A percentile compares a stretch with the other conserved stretches of the same genome.
These are phyloP conservation scores for Plenodomus biglobosus DNA, from an alignment of 2,329 filamentous ascomycete genomes.

Conservation along the genomic window DNA sequence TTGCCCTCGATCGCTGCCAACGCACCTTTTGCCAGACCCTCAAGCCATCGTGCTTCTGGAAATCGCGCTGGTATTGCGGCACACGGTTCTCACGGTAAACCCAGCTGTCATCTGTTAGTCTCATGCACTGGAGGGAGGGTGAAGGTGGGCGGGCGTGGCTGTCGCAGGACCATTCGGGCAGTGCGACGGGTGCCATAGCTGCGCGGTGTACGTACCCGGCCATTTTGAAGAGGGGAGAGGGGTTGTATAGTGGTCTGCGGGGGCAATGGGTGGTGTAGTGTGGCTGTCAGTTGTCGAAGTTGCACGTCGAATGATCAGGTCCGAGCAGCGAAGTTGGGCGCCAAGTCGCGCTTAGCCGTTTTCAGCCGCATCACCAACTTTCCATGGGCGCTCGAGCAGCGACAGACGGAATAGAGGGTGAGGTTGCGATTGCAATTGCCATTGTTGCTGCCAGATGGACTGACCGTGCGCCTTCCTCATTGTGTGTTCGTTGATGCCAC, in stretches of 20 bases:
- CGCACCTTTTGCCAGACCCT: constrained; percentile 79
- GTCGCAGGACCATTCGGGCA: constrained; percentile 13
- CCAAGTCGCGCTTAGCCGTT: constrained; percentile 20
- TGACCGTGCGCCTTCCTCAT: constrained; percentile 12
- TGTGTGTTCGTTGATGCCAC: constrained; percentile 45
- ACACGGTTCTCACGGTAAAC: constrained; percentile 76
- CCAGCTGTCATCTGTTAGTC: constrained; percentile 41
- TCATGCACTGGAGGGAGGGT: constrained; percentile 13
- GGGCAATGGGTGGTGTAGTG: constrained; percentile 39
- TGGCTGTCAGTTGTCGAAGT: constrained; percentile 30
- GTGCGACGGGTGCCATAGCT: constrained; percentile 10
- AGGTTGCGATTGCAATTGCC: not conserved
- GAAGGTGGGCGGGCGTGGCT: constrained; percentile 10
- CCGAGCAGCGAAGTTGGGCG: constrained; percentile 10
- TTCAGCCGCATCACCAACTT: constrained; percentile 17
- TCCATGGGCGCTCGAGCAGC: constrained; percentile 5
- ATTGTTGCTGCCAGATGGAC: constrained; percentile 23
- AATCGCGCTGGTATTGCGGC: constrained; percentile 71
- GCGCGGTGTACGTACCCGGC: constrained; percentile 44
- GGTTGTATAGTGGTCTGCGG: constrained; percentile 25
- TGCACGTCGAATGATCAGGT: constrained; percentile 34
- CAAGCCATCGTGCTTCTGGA: constrained; percentile 71
- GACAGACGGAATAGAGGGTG: not conserved
- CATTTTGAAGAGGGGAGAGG: constrained; percentile 46
- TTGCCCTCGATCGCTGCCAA: constrained; percentile 18